Conservation (phyloP, 805 yeast species). For the Saccharomycopsis babjevae region DNA sequence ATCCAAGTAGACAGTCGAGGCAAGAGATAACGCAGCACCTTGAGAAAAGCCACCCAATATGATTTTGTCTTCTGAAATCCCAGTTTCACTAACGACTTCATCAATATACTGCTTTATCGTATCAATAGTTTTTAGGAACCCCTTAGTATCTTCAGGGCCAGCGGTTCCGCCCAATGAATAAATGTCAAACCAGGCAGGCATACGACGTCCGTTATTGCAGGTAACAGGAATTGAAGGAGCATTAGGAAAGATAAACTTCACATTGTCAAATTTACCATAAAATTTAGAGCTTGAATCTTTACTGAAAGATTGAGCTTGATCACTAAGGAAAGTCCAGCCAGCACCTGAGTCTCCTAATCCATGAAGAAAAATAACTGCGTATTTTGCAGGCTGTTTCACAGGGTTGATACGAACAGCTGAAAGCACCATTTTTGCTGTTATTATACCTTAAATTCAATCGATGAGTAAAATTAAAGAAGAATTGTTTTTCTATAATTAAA, state of each 20-base stretch:
- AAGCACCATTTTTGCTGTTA: conserved; percentile 11
- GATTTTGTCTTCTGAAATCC: conserved; percentile 54
- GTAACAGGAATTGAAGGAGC: conserved; percentile 73
- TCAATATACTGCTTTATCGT: conserved; percentile 36
- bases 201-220: conserved; percentile 49
- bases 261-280: conserved; percentile 37
- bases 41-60: conserved; percentile 95
- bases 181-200: conserved; percentile 89
- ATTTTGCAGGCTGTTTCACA: conserved; percentile 25
- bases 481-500: no score
- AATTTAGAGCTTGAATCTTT: conserved; percentile 11
- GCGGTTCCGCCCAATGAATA: conserved; percentile 38
- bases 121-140: conserved; percentile 42
- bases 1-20: conserved; percentile 37
- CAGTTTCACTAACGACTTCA: conserved; percentile 38
- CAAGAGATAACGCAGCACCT: conserved; percentile 77
- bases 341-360: conserved; percentile 88
- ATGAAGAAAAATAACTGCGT: conserved; percentile 69
- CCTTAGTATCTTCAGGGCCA: conserved; percentile 38
- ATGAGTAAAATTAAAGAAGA: neutral
- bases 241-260: conserved; percentile 78
- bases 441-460: neutral
- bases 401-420: conserved; percentile 30
- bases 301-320: conserved; percentile 34
- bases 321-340: conserved; percentile 83